phyloP scores from a whole-genome alignment of 2,329 filamentous ascomycete species.

The Venturia aucupariae region DNA sequence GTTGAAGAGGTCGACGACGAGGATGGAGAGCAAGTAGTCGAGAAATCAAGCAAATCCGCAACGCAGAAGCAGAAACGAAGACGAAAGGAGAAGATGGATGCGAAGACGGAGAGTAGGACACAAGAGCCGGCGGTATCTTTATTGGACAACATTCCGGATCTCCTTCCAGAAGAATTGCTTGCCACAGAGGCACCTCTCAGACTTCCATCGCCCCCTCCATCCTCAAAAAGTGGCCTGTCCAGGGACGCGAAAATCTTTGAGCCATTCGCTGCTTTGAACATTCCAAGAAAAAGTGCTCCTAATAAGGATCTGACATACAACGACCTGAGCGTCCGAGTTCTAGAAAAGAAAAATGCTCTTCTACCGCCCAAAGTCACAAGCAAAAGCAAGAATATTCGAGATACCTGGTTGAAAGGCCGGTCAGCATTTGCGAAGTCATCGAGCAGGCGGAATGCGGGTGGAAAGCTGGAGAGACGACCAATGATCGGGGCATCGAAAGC shows the following conservation, averaged over 20 bases:
- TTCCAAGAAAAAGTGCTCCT: neutral
- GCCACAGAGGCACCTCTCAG: slow-evolving; percentile 5
- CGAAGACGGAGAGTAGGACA: neutral
- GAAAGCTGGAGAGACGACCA: neutral
- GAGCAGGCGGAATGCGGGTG: neutral
- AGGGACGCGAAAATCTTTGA: neutral
- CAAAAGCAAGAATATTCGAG: slow-evolving; percentile 1
- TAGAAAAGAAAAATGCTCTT: neutral
- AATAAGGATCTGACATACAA: slow-evolving; percentile 7
- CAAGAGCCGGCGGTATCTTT: neutral
- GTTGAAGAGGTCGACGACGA: neutral
- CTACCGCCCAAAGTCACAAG: slow-evolving; percentile 10
- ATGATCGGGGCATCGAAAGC: neutral
- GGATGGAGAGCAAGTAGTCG: neutral
- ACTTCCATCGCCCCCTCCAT: slow-evolving; percentile 6
- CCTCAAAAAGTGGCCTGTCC: neutral
- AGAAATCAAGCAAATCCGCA: neutral
- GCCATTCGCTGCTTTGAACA: neutral
- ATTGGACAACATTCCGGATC: slow-evolving; percentile 7
- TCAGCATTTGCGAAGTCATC: slow-evolving; percentile 1
- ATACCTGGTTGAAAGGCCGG: slow-evolving; percentile 10
- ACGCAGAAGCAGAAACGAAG: neutral
- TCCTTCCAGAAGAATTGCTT: slow-evolving; percentile 11
- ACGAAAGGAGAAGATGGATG: neutral
- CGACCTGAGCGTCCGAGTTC: slow-evolving; percentile 8